A percentile compares a stretch with the other conserved stretches of the same genome.
phyloP scores from a whole-genome alignment of 2,329 filamentous ascomycete genomes.

The Rugonectria rugulosa region DNA sequence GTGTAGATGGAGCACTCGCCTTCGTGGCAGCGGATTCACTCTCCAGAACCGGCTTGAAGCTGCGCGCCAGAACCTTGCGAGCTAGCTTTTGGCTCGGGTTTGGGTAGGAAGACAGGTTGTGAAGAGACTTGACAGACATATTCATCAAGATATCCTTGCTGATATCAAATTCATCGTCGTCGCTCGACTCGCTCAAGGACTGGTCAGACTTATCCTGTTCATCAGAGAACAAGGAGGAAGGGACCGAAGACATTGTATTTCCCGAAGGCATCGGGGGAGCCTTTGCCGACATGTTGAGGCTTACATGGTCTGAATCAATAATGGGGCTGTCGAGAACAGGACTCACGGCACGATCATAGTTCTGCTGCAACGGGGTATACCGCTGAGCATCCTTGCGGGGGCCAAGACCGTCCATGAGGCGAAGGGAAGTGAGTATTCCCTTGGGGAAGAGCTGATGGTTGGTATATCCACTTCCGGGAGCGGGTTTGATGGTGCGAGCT shows the following conservation, averaged over 20 bases:
- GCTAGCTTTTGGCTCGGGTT: conserved; percentile 63
- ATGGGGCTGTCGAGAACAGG: conserved; percentile 51
- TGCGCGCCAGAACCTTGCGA: conserved; percentile 53
- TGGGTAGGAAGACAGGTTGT: conserved; percentile 62
- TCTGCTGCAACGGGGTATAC: conserved; percentile 62
- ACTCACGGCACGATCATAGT: conserved; percentile 59
- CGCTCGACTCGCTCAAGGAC: conserved; percentile 39
- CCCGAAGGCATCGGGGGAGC: conserved; percentile 39
- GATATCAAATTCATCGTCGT: conserved; percentile 39
- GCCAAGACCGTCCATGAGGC: conserved; percentile 36
- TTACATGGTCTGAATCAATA: conserved; percentile 35
- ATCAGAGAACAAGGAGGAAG: conserved; percentile 27
- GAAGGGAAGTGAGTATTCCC: conserved; percentile 45
- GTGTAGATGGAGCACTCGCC: conserved; percentile 23
- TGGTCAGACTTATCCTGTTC: conserved; percentile 27
- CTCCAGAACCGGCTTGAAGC: conserved; percentile 34
- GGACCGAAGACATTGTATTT: conserved; percentile 32
- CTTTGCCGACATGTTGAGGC: conserved; percentile 37
- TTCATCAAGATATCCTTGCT: conserved; percentile 45
- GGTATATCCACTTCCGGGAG: conserved; percentile 37
- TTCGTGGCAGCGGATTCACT: conserved; percentile 20
- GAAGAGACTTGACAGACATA: conserved; percentile 56
- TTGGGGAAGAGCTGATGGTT: conserved; percentile 48
- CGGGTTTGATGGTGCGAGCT: conserved; percentile 55
- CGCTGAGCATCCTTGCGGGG: conserved; percentile 41